Evolutionary conservation across 768 basidiomycete genomes (phyloP), one percentile per base, ranked within the genome.

Genomic region (Lentinula edodes): DNA sequence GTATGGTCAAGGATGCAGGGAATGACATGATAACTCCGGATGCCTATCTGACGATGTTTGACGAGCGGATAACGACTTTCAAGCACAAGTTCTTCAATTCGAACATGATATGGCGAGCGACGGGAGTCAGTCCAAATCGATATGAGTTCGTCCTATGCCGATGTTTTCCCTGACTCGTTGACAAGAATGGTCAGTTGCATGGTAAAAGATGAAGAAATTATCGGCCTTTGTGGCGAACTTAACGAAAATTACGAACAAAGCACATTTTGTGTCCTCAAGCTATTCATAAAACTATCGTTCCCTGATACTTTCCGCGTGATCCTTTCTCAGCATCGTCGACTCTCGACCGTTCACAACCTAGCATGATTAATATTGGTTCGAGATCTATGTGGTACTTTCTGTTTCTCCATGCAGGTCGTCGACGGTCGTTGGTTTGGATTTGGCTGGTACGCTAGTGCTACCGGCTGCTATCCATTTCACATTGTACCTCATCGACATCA

Each of bases 1-100:
- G 97, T 67, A 93, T 97, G 91, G 97, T 98, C 70, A 93, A 93
- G 78, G 97, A 97, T 69, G 89, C 88, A 32, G 96, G 95, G 8
- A 98, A 97, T 68, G 74, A 81, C 55, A 69, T 93, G 71, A 89
- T 91, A 52, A 99, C 97, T 0, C 96, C 96, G 18, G 94, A 98
- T 67, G 98, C 98, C 66, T 88, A 88, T 68, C 74, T 99, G 65
- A 76, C 83, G 42, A 98, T 98, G 95, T 98, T 98, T 67, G 97
- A 99, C 75, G 97, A 99, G 78, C 87, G 97, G 57, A 98, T 99
- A 96, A 97, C 96, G 63, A 96, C 93, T 59, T 95, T 99, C 72
- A 97, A 98, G 77, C 98, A 98, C 73, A 96, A 98, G 75, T 98
- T 98, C 75, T 99, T 99, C 87, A 99, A 99, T 75, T 88, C 93